Evolutionary conservation across 1,284 basidiomycete genomes (phyloP).

Genomic region (Veloboletus limbatus): DNA sequence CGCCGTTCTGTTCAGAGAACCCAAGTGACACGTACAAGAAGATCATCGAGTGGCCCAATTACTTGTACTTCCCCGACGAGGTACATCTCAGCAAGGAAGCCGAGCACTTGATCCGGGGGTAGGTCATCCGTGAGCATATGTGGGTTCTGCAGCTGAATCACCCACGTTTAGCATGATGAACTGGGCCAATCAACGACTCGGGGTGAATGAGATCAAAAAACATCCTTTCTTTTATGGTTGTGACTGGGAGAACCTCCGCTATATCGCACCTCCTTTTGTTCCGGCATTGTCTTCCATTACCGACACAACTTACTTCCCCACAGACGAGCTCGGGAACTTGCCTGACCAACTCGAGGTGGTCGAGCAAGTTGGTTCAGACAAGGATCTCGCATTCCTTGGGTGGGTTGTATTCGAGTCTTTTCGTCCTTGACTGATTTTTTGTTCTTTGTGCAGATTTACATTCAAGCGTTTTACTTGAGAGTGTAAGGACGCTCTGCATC

Average conservation of each 20-base stretch:
- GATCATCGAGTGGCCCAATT: conserved; percentile 93
- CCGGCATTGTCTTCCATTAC: conserved; percentile 90
- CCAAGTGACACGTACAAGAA: conserved; percentile 99
- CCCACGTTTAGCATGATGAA: conserved; percentile 67
- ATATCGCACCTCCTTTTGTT: conserved; percentile 95
- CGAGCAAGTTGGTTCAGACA: conserved; percentile 73
- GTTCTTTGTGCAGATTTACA: conserved; percentile 62
- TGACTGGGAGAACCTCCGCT: conserved; percentile 88
- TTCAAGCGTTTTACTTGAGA: conserved; percentile 73
- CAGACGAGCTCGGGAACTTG: conserved; percentile 89
- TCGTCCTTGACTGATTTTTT: conserved; percentile 8
- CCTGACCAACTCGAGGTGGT: conserved; percentile 70
- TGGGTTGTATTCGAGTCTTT: conserved; percentile 39
- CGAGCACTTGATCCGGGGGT: conserved; percentile 88
- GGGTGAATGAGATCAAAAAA: conserved; percentile 85
- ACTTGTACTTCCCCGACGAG: conserved; percentile 94
- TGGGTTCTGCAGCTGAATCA: conserved; percentile 7
- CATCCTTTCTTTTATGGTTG: conserved; percentile 98
- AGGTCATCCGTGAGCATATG: conserved; percentile 19
- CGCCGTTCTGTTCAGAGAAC: conserved; percentile 97
- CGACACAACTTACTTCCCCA: conserved; percentile 97
- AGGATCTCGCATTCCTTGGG: conserved; percentile 92
- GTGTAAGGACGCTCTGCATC: not conserved
- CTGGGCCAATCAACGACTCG: conserved; percentile 77
- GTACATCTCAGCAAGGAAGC: conserved; percentile 92